Evolutionary conservation across 768 basidiomycete genomes (phyloP).

Genomic region (Lyophyllum atratum): DNA sequence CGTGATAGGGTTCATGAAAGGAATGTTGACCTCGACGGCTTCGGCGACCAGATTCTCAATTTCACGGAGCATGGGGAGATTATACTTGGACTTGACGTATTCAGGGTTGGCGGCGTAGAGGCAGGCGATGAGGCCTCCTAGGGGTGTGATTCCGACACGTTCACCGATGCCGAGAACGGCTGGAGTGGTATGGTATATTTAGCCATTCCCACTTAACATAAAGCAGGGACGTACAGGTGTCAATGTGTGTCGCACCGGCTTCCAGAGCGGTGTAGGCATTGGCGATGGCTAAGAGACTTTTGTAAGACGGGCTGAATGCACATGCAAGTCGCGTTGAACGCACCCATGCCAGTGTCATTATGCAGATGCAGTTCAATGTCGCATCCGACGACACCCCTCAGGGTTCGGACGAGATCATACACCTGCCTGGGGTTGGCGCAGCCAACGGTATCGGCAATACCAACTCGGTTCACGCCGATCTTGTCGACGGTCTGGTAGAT

Average conservation of each 20-base stretch:
- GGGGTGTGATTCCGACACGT: slow-evolving; percentile 97
- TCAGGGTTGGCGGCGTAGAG: slow-evolving; percentile 97
- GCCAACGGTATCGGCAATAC: slow-evolving; percentile 98
- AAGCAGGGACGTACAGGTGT: slow-evolving; percentile 71
- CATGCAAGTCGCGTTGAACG: slow-evolving; percentile 18
- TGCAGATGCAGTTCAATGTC: slow-evolving; percentile 99
- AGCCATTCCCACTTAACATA: not conserved
- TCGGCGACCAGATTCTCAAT: slow-evolving; percentile 99
- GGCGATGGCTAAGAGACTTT: slow-evolving; percentile 71
- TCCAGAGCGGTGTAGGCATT: slow-evolving; percentile 98
- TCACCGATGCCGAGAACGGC: slow-evolving; percentile 98
- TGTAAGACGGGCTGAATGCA: slow-evolving; percentile 1
- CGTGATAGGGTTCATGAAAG: slow-evolving; percentile 97
- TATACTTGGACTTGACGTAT: slow-evolving; percentile 99
- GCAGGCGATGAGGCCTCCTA: slow-evolving; percentile 95
- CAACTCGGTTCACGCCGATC: slow-evolving; percentile 98
- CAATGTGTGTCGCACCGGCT: slow-evolving; percentile 98
- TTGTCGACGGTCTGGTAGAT: slow-evolving; percentile 99
- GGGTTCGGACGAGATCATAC: slow-evolving; percentile 95
- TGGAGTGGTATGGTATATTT: slow-evolving; percentile 27
- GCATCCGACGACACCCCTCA: slow-evolving; percentile 93
- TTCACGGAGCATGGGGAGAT: slow-evolving; percentile 94
- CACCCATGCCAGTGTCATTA: slow-evolving; percentile 97
- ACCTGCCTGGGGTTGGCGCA: slow-evolving; percentile 99
- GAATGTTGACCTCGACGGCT: slow-evolving; percentile 96